phyloP scores from a whole-genome alignment of 805 yeast species.

The Yarrowia divulgata region DNA sequence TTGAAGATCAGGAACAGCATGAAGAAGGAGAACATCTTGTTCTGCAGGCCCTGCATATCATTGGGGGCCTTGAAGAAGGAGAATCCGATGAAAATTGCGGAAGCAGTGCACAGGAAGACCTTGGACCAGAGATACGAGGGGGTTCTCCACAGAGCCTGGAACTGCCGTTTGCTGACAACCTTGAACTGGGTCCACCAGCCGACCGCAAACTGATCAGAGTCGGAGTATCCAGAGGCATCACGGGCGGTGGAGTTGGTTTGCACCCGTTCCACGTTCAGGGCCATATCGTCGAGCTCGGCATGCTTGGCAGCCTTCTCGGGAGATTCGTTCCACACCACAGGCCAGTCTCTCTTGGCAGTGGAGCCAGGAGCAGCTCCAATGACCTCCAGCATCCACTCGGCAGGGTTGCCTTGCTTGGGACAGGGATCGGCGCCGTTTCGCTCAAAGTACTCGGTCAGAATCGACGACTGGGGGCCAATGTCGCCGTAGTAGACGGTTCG shows the following conservation, averaged over 20 bases:
- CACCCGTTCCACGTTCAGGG: background rate
- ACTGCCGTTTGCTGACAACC: constrained; percentile 60
- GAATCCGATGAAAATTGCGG: constrained; percentile 71
- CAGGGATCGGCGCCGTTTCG: constrained; percentile 66
- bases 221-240: constrained; percentile 8
- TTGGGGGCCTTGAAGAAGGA: constrained; percentile 70
- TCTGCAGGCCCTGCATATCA: constrained; percentile 74
- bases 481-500: constrained; percentile 79
- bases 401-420: constrained; percentile 77
- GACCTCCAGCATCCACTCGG: constrained; percentile 87
- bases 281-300: constrained; percentile 25
- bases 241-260: constrained; percentile 15
- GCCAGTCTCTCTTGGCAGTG: constrained; percentile 47
- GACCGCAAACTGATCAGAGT: constrained; percentile 56
- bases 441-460: constrained; percentile 72
- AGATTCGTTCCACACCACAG: constrained; percentile 80
- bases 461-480: constrained; percentile 63
- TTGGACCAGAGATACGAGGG: constrained; percentile 67
- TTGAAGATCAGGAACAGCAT: constrained; percentile 66
- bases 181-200: constrained; percentile 53
- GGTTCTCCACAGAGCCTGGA: constrained; percentile 70
- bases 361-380: constrained; percentile 52
- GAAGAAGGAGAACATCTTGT: constrained; percentile 79
- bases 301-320: constrained; percentile 30
- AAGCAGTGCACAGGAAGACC: constrained; percentile 58